Base-by-base conservation (phyloP, 2,329 filamentous ascomycete species). In the Fonsecaea multimorphosa region DNA sequence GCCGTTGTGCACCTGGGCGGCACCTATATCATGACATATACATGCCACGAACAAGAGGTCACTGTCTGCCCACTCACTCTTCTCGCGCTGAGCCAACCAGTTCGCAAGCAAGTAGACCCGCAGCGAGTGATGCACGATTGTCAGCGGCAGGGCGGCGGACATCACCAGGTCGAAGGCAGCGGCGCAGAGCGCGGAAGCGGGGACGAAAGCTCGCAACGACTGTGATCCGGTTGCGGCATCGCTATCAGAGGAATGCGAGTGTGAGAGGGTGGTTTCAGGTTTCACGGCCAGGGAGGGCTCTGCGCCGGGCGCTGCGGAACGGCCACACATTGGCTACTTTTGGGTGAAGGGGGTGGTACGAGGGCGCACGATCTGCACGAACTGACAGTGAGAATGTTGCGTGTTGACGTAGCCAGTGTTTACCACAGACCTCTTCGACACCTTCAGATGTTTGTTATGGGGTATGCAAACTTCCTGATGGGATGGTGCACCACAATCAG, bases 301-400 rank as follows among this genome's bases (percentile, higher is more conserved):
- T 29, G 54, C n/a, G 59, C 49, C 63, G 63, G 63, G 14, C 29
- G 55, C 51, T 5, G 84, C 89, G 0, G 92, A 96, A 61, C 91
- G 96, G 73, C 90, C 91, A 0, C 94, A 93, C 79, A 96, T 97
- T 52, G 66, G 58, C 49, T 59, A 55, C 16, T 44, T 36, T n/a
- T n/a, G n/a, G 53, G 24, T 11, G 40, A 58, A 40, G 61, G 55
- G 54, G 54, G 52, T 53, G 55, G 51, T 31, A 57, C 34, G 58
- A 56, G 51, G 29, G 46, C 14, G 29, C 34, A 52, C 58, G 58
- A 32, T 57, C 22, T 49, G 29, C 34, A 52, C 58, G 58, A 32
- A 61, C 22, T 49, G 29, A 12, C 46, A 31, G 44, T 49, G 22
- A 24, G 36, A 34, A 46, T 31, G 31, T 63, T 52, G 61, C 54